Percentiles rank a stretch among this genome's conserved stretches.
These are phyloP conservation scores for Eimeria maxima DNA, from an alignment of 169 alveolate species.

Conservation along the genomic window DNA sequence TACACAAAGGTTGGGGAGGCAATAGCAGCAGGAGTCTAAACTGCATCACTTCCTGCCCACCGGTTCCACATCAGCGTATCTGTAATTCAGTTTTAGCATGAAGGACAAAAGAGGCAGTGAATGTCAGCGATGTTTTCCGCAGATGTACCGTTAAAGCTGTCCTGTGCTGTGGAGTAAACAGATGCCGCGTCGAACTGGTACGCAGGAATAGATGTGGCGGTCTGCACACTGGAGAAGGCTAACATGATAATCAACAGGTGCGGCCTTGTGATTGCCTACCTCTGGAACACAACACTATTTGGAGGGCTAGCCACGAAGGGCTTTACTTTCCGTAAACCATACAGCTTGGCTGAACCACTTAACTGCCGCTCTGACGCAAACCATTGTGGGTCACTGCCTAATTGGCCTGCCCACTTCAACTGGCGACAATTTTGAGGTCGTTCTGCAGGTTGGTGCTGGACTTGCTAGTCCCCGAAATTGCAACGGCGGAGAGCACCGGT, in stretches of 20 bases:
- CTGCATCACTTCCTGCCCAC: background rate
- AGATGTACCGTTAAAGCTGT: background rate
- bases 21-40: background rate
- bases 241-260: slow-evolving; percentile 87
- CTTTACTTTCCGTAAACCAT: background rate
- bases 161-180: background rate
- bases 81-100: background rate
- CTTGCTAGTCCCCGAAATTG: slow-evolving; percentile 51
- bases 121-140: background rate
- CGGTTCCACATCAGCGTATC: background rate
- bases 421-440: background rate
- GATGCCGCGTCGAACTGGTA: slow-evolving; percentile 82
- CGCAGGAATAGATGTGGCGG: slow-evolving; percentile 86
- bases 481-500: background rate
- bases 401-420: background rate
- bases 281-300: background rate
- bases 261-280: slow-evolving; percentile 63
- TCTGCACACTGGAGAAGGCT: slow-evolving; percentile 93
- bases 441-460: slow-evolving; percentile 52
- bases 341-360: background rate
- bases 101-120: background rate
- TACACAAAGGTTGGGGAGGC: background rate
- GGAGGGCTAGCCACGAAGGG: background rate
- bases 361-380: background rate
- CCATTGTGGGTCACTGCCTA: background rate